Evolutionary conservation across 768 basidiomycete genomes (phyloP).

Genomic region (Fomitopsis pulvina): DNA sequence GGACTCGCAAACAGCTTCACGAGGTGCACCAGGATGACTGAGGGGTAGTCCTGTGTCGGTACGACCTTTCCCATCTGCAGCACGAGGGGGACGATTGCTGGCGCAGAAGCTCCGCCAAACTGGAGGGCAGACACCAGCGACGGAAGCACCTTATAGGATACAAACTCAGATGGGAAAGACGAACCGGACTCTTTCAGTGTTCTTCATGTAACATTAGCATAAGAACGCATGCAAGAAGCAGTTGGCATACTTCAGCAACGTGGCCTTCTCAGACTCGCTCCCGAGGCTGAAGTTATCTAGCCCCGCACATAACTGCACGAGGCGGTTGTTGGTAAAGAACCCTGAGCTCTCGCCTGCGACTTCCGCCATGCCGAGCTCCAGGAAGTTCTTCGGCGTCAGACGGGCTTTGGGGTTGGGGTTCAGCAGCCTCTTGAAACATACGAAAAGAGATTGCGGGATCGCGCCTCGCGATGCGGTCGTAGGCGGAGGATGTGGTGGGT

Average conservation of each 20-base stretch:
- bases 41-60: constrained; percentile 62
- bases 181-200: constrained; percentile 73
- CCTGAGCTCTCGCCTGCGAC: constrained; percentile 50
- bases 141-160: constrained; percentile 81
- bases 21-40: constrained; percentile 67
- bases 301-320: constrained; percentile 80
- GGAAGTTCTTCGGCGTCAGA: constrained; percentile 66
- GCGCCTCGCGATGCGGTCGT: constrained; percentile 67
- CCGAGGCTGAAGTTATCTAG: constrained; percentile 81
- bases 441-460: constrained; percentile 72
- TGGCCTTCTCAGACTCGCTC: constrained; percentile 73
- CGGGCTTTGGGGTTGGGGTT: constrained; percentile 85
- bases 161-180: constrained; percentile 82
- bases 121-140: constrained; percentile 74
- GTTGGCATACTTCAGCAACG: constrained; percentile 54
- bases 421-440: constrained; percentile 79
- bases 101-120: constrained; percentile 66
- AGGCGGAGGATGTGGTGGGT: constrained; percentile 74
- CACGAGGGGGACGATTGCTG: constrained; percentile 76
- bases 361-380: constrained; percentile 75
- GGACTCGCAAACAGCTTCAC: constrained; percentile 83
- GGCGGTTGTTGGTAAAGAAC: constrained; percentile 77
- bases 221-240: not conserved
- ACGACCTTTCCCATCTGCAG: constrained; percentile 72
- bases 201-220: constrained; percentile 28